Percentiles rank a stretch among this genome's conserved stretches.
Conservation (phyloP, 2,329 filamentous ascomycete genomes). For the Anthostomella pinea region DNA sequence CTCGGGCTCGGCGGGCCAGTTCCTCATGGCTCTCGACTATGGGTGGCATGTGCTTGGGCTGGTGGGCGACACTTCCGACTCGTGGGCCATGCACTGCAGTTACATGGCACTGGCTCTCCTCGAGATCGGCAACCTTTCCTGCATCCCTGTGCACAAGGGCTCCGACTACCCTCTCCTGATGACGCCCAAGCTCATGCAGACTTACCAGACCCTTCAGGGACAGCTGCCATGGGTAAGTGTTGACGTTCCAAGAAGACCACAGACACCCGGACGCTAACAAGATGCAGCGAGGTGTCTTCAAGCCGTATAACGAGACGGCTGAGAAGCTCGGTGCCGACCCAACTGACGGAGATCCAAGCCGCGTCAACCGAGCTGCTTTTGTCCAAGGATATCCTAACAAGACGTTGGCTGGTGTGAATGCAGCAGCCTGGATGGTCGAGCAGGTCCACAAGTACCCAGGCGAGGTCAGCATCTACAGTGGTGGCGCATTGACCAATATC, state of each 20-base stretch:
- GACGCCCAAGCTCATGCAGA: conserved; percentile 40
- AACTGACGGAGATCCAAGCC: conserved; percentile 42
- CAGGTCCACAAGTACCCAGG: conserved; percentile 48
- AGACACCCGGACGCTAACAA: background rate
- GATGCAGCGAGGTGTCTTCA: conserved; percentile 39
- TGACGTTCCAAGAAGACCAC: background rate
- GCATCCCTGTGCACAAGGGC: conserved; percentile 47
- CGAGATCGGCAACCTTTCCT: conserved; percentile 43
- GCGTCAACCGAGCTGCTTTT: conserved; percentile 40
- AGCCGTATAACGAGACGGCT: conserved; percentile 39
- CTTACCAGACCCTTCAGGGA: conserved; percentile 44
- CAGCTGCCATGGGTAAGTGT: conserved; percentile 42
- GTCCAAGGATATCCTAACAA: conserved; percentile 45
- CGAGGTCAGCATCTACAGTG: conserved; percentile 46
- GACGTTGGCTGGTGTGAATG: conserved; percentile 37
- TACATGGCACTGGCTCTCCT: conserved; percentile 43
- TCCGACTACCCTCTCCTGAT: conserved; percentile 46
- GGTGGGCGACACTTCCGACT: conserved; percentile 40
- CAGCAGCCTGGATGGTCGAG: conserved; percentile 46
- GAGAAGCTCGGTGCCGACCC: conserved; percentile 43
- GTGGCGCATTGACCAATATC: conserved; percentile 47
- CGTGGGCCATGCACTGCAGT: conserved; percentile 44
- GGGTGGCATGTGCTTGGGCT: conserved; percentile 42
- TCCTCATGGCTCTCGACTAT: conserved; percentile 42
- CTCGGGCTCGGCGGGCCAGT: conserved; percentile 40